These are phyloP conservation scores for Sclerotinia spermophila DNA, from an alignment of 2,329 filamentous ascomycete species.

Conservation along the genomic window DNA sequence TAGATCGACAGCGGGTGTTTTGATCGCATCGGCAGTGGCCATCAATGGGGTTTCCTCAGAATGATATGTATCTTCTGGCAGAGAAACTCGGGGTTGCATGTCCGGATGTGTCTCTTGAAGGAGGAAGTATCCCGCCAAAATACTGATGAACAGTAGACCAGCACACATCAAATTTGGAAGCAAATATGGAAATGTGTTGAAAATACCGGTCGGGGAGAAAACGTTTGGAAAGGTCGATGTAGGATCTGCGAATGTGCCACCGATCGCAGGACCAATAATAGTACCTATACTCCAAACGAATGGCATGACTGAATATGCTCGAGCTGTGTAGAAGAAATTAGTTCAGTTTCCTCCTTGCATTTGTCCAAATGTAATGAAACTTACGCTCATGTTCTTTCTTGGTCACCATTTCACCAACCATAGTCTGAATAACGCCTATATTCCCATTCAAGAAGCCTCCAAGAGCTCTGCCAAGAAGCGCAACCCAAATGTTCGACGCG, in stretches of 20 bases:
- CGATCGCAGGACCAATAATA: conserved; percentile 83
- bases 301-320: conserved; percentile 87
- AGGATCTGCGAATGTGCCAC: conserved; percentile 80
- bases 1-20: conserved; percentile 68
- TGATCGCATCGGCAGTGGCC: conserved; percentile 69
- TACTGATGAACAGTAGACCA: conserved; percentile 68
- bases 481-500: conserved; percentile 78
- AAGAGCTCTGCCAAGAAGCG: conserved; percentile 68
- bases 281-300: conserved; percentile 92
- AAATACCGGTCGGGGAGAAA: conserved; percentile 67
- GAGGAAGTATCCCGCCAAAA: conserved; percentile 74
- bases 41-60: conserved; percentile 64
- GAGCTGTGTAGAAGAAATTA: conserved; percentile 40
- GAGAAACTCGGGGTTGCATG: conserved; percentile 55
- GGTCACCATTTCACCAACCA: conserved; percentile 84
- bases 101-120: conserved; percentile 88
- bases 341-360: neutral
- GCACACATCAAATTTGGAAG: conserved; percentile 87
- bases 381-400: conserved; percentile 41
- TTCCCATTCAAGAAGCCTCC: conserved; percentile 88
- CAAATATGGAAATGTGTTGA: conserved; percentile 78
- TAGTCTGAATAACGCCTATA: conserved; percentile 78
- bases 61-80: conserved; percentile 48
- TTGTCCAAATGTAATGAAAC: neutral
- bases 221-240: conserved; percentile 66